Evolutionary conservation across 2,329 filamentous ascomycete genomes (phyloP), one percentile per base, ranked within the genome.

Genomic region (Exophiala alcalophila): DNA sequence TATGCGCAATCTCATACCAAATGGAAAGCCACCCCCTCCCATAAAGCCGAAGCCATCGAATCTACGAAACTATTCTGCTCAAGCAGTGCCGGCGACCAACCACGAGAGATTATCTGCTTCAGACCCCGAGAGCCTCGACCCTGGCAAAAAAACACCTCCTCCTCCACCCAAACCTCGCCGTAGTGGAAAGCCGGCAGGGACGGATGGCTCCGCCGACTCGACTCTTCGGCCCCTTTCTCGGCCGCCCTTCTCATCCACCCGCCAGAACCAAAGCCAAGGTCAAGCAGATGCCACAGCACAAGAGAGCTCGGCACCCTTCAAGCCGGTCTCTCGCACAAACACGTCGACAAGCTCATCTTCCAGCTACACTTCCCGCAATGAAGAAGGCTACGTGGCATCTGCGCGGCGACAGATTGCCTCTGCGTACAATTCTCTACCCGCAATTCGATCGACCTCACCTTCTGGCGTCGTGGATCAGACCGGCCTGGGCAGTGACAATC

Each of bases 21-120:
- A 48, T 14, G 50, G 40, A n/a, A 53, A 51, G 38, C 43, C 42
- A 19, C 33, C 40, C 45, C 26, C 65, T 11, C 70, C 68, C n/a
- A 51, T 57, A 3, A 67, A 66, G 48, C 70, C 70, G 19, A 62
- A 72, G 50, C 70, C 69, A 32, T 64, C 61, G 11, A 59, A 62
- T 25, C 52, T 70, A 26, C 63, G 65, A n/a, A 64, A 64, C 10
- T 56, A 59, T 11, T 56, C 61, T 8, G 61, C 45, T 24, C 31
- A 40, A 11, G 34, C 54, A 33, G 26, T 35, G 8, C 26, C 38
- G 21, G 27, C 42, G 12, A 31, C 40, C 10, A 45, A 49, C n/a
- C 40, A 42, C 11, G 35, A 47, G n/a, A 45, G 44, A 45, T 32
- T 26, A 38, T 38, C 43, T 4, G 26, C 36, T 15, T 50, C 49